Evolutionary conservation across 2,329 filamentous ascomycete species (phyloP).

Genomic region (Sporothrix variecibatus): DNA sequence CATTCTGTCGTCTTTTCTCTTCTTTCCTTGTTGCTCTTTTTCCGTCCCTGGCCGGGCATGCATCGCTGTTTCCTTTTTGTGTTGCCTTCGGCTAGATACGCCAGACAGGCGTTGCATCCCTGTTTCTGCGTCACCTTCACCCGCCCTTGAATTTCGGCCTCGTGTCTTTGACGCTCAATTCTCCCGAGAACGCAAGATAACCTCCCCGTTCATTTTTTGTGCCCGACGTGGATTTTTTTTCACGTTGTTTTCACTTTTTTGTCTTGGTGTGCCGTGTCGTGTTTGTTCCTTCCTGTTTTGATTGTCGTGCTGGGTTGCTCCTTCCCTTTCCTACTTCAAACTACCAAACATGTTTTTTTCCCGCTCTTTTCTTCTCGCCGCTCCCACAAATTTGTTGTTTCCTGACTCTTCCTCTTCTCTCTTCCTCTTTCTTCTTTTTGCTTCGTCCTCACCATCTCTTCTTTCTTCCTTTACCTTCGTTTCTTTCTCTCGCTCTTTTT

Average conservation of each 20-base stretch:
- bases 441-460: neutral
- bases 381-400: slow-evolving; percentile 1
- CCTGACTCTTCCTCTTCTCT: neutral
- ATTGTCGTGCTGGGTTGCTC: slow-evolving; percentile 22
- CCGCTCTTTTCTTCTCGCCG: neutral
- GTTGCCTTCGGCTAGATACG: slow-evolving; percentile 14
- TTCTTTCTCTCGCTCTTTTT: neutral
- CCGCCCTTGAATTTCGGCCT: slow-evolving; percentile 24
- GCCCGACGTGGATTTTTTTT: neutral
- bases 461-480: neutral
- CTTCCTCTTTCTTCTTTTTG: neutral
- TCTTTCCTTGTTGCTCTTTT: neutral
- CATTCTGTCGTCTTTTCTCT: neutral
- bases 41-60: slow-evolving; percentile 2
- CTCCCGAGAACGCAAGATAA: neutral
- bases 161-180: neutral
- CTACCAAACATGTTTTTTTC: slow-evolving; percentile 16
- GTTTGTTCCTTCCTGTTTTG: slow-evolving; percentile 29
- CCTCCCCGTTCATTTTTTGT: neutral
- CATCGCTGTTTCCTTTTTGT: slow-evolving; percentile 12
- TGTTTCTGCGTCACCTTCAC: slow-evolving; percentile 27
- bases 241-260: slow-evolving; percentile 13
- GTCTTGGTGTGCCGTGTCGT: slow-evolving; percentile 12
- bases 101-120: slow-evolving; percentile 19
- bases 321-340: slow-evolving; percentile 21